Conservation (phyloP, 2,329 filamentous ascomycete genomes). For the Verticillium isaacii region DNA sequence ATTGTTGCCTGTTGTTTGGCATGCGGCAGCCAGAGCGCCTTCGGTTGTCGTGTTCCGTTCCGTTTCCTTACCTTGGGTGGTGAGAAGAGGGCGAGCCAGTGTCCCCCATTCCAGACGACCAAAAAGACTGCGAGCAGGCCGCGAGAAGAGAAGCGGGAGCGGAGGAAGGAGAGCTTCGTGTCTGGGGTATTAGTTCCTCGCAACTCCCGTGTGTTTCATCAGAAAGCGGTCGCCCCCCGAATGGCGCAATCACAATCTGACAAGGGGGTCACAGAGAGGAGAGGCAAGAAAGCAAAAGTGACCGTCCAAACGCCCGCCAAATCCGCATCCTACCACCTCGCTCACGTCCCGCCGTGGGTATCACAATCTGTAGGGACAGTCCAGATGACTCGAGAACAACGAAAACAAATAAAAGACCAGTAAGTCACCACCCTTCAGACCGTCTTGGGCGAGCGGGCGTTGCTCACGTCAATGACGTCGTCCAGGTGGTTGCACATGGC, state of each 20-base stretch:
- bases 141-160: slow-evolving; percentile 3
- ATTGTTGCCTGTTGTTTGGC: not conserved
- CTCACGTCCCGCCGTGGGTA: slow-evolving; percentile 5
- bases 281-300: slow-evolving; percentile 27
- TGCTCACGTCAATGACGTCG: slow-evolving; percentile 85
- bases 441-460: slow-evolving; percentile 54
- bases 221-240: slow-evolving; percentile 39
- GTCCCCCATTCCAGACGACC: not conserved
- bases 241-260: slow-evolving; percentile 46
- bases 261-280: slow-evolving; percentile 35
- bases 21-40: not conserved
- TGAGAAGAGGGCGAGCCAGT: not conserved
- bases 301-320: slow-evolving; percentile 4
- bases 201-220: slow-evolving; percentile 35
- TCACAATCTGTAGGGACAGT: slow-evolving; percentile 4
- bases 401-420: slow-evolving; percentile 5
- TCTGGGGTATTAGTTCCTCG: slow-evolving; percentile 26
- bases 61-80: not conserved
- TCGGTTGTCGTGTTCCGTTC: not conserved
- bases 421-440: slow-evolving; percentile 36
- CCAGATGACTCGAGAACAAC: slow-evolving; percentile 6
- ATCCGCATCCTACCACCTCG: slow-evolving; percentile 10
- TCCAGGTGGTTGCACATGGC: slow-evolving; percentile 98
- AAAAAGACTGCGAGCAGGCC: not conserved
- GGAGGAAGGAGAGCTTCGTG: slow-evolving; percentile 17